phyloP scores from a whole-genome alignment of 1,284 basidiomycete species.

The Porodaedalea pini region DNA sequence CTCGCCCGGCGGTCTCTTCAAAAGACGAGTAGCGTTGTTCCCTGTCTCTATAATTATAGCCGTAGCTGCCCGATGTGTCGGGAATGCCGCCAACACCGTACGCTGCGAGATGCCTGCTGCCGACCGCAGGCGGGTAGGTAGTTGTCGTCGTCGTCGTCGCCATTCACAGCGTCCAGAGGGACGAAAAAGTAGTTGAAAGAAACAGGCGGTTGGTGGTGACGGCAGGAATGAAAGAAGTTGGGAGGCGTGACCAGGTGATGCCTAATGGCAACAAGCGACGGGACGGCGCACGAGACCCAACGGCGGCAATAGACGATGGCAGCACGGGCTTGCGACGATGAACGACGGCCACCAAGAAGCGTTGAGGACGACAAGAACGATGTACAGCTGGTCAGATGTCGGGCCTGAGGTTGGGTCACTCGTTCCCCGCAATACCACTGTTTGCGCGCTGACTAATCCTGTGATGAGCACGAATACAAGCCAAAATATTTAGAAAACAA shows the following conservation, averaged over 20 bases:
- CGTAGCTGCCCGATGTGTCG: background rate
- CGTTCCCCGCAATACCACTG: too few relatives aligned
- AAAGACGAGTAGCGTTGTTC: conserved; percentile 9
- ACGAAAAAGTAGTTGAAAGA: background rate
- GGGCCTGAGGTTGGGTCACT: too few relatives aligned
- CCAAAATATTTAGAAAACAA: too few relatives aligned
- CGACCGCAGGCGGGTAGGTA: conserved; percentile 7
- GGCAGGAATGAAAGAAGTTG: conserved; percentile 1
- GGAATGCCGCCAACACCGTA: too few relatives aligned
- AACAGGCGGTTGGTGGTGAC: background rate
- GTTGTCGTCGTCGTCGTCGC: conserved; percentile 7
- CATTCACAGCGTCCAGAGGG: background rate
- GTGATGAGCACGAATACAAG: too few relatives aligned
- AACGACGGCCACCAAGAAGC: background rate
- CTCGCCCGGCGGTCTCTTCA: background rate
- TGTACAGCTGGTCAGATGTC: background rate
- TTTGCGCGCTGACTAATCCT: too few relatives aligned
- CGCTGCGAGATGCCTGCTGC: conserved; percentile 2
- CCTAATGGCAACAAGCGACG: conserved; percentile 4
- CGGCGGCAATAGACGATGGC: background rate
- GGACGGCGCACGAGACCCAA: background rate
- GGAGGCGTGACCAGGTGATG: background rate
- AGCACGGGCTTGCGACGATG: background rate
- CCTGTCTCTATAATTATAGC: conserved; percentile 2
- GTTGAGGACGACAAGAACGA: background rate